phyloP scores from a whole-genome alignment of 106 monocot species.

The Cymbidium sinense region DNA sequence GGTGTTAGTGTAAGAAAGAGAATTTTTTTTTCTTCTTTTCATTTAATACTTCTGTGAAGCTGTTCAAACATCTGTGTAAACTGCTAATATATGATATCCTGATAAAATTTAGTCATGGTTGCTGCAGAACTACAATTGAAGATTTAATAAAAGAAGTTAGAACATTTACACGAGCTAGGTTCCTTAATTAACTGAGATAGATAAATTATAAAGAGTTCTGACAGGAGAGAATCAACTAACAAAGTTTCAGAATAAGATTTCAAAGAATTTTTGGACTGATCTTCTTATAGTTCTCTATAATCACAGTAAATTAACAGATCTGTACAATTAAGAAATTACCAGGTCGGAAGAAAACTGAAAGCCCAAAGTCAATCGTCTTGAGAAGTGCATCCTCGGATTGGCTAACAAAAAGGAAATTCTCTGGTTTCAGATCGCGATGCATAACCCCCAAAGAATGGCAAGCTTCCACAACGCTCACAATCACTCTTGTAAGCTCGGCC shows the following conservation, averaged over 20 bases:
- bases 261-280: background rate
- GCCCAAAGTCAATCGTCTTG: slow-evolving; percentile 22
- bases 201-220: too few relatives aligned
- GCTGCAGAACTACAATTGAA: background rate
- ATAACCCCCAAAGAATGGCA: slow-evolving; percentile 30
- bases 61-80: background rate
- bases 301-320: background rate
- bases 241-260: background rate
- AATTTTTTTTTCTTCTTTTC: background rate
- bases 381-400: slow-evolving; percentile 9
- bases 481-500: slow-evolving; percentile 19
- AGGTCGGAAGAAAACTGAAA: slow-evolving; percentile 20
- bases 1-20: background rate
- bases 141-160: background rate
- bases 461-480: slow-evolving; percentile 20
- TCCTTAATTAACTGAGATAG: background rate
- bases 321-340: slow-evolving; percentile 4
- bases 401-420: slow-evolving; percentile 25
- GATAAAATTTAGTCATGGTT: background rate
- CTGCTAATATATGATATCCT: background rate
- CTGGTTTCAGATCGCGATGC: slow-evolving; percentile 25
- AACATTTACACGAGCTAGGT: background rate
- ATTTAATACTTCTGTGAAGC: background rate
- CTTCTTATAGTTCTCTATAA: background rate
- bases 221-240: background rate